phyloP scores from a whole-genome alignment of 2,329 filamentous ascomycete genomes.

The Colletotrichum limetticola region DNA sequence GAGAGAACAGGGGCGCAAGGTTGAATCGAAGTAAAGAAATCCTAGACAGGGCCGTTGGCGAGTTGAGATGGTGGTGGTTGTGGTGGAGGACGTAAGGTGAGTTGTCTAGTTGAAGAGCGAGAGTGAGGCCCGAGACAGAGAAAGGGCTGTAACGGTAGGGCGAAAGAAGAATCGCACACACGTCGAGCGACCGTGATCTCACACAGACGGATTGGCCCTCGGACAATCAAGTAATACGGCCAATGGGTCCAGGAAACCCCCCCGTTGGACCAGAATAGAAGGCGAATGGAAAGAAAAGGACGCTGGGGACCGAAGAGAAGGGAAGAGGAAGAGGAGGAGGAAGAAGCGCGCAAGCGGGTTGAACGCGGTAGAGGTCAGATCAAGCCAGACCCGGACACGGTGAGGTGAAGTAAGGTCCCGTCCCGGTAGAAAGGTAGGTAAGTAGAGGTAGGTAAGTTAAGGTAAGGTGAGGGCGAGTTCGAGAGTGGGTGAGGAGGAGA shows the following conservation, averaged over 20 bases:
- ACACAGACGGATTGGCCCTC: background rate
- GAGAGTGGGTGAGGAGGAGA: background rate
- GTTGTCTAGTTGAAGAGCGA: background rate
- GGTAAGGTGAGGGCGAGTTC: constrained; percentile 14
- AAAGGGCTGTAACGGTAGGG: background rate
- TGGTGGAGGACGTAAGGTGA: background rate
- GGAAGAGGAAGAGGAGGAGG: background rate
- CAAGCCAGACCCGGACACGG: background rate
- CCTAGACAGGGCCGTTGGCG: background rate
- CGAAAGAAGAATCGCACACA: constrained; percentile 2
- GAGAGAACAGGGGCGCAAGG: background rate
- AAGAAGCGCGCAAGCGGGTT: constrained; percentile 25
- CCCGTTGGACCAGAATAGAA: constrained; percentile 20
- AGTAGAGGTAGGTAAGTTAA: constrained; percentile 7
- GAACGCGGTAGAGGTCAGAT: background rate
- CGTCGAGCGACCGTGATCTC: background rate
- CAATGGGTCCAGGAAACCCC: constrained; percentile 3
- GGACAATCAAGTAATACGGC: constrained; percentile 1
- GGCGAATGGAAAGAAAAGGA: constrained; percentile 15
- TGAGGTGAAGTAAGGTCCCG: background rate
- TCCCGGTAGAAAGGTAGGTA: background rate
- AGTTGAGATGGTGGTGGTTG: background rate
- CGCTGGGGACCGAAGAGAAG: constrained; percentile 25
- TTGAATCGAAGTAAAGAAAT: background rate
- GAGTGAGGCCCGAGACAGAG: constrained; percentile 1